Evolutionary conservation across 2,329 filamentous ascomycete genomes (phyloP), one percentile per base, ranked within the genome.

Genomic region (Phaeosphaeriaceae sp.): DNA sequence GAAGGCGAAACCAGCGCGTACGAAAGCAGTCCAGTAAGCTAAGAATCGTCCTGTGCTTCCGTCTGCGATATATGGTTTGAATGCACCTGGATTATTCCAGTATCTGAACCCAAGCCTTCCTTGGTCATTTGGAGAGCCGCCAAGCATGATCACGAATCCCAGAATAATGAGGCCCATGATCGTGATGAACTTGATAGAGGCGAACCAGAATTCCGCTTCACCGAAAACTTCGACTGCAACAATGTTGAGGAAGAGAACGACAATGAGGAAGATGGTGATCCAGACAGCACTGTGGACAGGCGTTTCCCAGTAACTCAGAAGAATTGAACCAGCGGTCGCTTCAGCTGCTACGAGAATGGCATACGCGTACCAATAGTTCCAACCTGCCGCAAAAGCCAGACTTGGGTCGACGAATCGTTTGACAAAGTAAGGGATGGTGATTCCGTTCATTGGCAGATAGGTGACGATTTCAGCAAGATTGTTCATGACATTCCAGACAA

Each of bases 11-110:
- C 71, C 73, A 31, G 87, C 86, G 7, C 87, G 83, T 4, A 86
- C 78, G 25, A 88, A 77, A 0, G 86, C 81, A 44, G 65, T 78
- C 73, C 73, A 88, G 71, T 85, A 87, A 0, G 84, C 86, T 1
- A 91, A 79, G 66, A 91, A 91, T 2, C 80, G 78, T 6, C 89
- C 89, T 77, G 82, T 85, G 2, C 72, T 69, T 0, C 86, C 87
- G 0, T 78, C 77, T 65, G 89, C 89, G 25, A 75, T 62, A n/a
- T 76, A 76, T 2, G 68, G 66, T 4, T 65, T 76, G 50, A 76
- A 74, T 0, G 88, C 86, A 0, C 88, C 89, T 0, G 90, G 89
- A 19, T 87, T 73, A 45, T 80, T 84, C 90, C 90, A 92, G 74
- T 90, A 91, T 31, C 81, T 76, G 70, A 91, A 91, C 1, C 89